Conservation (phyloP, 129 eudicot species). For the sunflower (Helianthus annuus) region DNA sequence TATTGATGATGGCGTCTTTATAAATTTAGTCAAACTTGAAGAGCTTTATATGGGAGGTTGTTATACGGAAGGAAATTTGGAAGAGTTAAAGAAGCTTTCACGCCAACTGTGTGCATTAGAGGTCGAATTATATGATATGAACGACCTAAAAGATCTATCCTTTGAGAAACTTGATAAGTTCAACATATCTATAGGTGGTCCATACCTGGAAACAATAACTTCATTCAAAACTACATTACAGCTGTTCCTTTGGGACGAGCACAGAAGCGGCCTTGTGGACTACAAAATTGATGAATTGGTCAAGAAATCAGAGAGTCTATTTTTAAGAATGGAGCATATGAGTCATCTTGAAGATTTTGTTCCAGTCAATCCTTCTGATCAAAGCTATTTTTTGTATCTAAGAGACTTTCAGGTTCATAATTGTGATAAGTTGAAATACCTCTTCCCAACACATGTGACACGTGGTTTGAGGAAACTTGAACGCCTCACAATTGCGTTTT, state of each 20-base stretch:
- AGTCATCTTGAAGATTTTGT: neutral
- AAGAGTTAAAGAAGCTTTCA: neutral
- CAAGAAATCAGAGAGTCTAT: neutral
- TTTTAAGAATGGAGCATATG: neutral
- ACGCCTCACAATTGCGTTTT: neutral
- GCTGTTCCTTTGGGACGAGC: neutral
- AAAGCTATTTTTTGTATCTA: neutral
- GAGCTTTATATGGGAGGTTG: constrained; percentile 3
- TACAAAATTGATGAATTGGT: constrained; percentile 9
- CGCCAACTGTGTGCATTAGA: neutral
- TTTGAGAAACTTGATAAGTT: too few species aligned
- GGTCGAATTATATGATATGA: neutral
- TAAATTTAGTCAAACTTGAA: constrained; percentile 1
- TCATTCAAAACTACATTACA: neutral
- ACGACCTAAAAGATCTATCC: too few species aligned
- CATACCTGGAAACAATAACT: too few species aligned
- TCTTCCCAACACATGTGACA: neutral
- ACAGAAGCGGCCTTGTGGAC: neutral
- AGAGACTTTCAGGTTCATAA: neutral
- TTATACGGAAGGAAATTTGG: neutral
- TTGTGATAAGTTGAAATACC: neutral
- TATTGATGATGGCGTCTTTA: constrained; percentile 18
- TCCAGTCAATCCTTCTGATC: neutral
- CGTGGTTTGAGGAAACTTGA: neutral
- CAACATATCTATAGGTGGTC: too few species aligned